Base-by-base conservation (phyloP, 768 basidiomycete genomes). In the Tubosaeta brunneosetosa region DNA sequence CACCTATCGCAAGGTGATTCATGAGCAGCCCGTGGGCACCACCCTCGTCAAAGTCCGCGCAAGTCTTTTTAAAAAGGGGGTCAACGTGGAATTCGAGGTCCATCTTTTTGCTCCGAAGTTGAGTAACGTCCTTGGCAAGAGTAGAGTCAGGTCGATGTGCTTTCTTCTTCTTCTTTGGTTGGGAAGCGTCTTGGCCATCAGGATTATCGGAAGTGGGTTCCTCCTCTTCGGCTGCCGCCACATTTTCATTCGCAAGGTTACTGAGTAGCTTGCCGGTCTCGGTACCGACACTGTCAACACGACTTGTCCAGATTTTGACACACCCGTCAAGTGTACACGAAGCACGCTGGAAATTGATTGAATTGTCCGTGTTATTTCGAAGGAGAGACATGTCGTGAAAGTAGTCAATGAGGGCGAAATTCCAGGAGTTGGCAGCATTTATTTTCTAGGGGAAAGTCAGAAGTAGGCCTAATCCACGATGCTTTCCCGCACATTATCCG, bases 321-420 rank as follows among this genome's bases (percentile, higher is more conserved):
- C 97, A 99, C 3, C 95, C 97, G 54, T 99, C 97, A 19, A 99
- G 82, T 0, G 97, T 98, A 66, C 86, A 94, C 0, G 92, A 94
- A 14, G 97, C 97, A 65, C 95, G 94, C 71, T 98, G 97, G 65
- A 99, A 99, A 71, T 99, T 98, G 78, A 99, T 99, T 13, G 90
- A 87, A 63, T 97, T 95, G 64, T 97, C 94, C 42, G 81, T 82
- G 55, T 88, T 85, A 69, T 99, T 97, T 44, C 97, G 81, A 34
- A 99, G 77, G 14, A 98, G 79, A 11, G 91, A 93, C 87, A 98
- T 94, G 67, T 99, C 95, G 60, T 97, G 92, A 67, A 98, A 99
- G 66, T 99, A 99, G 71, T 99, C 97, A 52, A 99, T 98, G 43
- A 99, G 80, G 4, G 94, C 94, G 60, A 97, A 91, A 64, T 88